Base-by-base conservation (phyloP, 108 stramenopile species). In the Skeletonema potamos region DNA sequence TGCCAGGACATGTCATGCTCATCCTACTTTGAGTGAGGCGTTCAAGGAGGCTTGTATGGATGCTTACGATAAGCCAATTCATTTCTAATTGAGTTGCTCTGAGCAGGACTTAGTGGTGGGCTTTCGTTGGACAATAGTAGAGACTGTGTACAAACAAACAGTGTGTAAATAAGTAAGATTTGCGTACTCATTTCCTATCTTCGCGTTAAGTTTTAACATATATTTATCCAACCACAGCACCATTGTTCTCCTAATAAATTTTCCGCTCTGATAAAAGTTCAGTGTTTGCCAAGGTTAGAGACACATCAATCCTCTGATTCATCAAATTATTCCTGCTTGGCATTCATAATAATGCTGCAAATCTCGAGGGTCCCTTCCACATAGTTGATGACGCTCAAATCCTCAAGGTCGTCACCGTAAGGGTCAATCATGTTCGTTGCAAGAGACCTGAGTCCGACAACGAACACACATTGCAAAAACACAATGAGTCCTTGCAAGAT, bases 31-130 rank as follows among this genome's bases (percentile, higher is more conserved):
- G 43, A 93, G 92, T 51, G 99, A 99, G 83, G 99, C 99, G 10
- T 94, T 99, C 72, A 98, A 98, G 89, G 99, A 99, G 84, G 98
- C 99, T 0, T 97, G 96, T 77, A 98, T 99, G 97, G 97, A 97
- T 80, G 88, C 98, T n/a, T 97, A 97, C 72, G 96, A 94, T 67
- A 94, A 98, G 78, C 97, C 99, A 28, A 98, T 99, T 65, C 98
- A 99, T 84, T 96, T 96, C 73, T 99, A 94, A 82, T 57, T 46
- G 17, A 46, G 44, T 13, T 0, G 18, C n/a, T n/a, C n/a, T n/a
- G n/a, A n/a, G n/a, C n/a, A n/a, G n/a, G n/a, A n/a, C n/a, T n/a
- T n/a, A n/a, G n/a, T n/a, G n/a, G n/a, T n/a, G n/a, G n/a, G n/a
- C n/a, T n/a, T n/a, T n/a, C n/a, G n/a, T n/a, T n/a, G n/a, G n/a